Evolutionary conservation across 306 rosid genomes (phyloP), one percentile per base, ranked within the genome.

Genomic region (Hippophae tibetana): DNA sequence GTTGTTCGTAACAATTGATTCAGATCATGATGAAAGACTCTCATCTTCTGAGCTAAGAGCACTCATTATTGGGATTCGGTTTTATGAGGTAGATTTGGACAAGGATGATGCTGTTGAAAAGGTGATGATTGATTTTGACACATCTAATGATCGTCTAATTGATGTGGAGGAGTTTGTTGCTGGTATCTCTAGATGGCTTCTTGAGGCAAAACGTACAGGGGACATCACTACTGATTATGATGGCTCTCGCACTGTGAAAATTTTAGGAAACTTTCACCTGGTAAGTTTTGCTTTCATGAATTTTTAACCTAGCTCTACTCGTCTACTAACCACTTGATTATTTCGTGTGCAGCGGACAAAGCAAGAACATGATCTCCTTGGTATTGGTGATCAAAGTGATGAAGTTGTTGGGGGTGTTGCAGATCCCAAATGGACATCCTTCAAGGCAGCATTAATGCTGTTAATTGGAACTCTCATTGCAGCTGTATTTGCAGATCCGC

Each of bases 401-500:
- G 93, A 80, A 67, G 80, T 1, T 3, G 58, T 5, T 7, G 93
- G 80, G 72, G 90, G 59, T 40, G 62, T 11, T 45, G 69, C 51
- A 56, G 70, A 58, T 72, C 54, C 77, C 25, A 74, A 58, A 69
- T 60, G 77, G 86, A 70, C 42, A 11, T n/a, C 72, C 42, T 13
- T 75, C 60, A 88, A 82, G 78, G 95, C 99, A 57, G 75, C 63
- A 47, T 74, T 83, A 13, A 60, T 79, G 54, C 77, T 92, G 62
- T 9, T 88, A 52, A 52, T 88, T 3, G 99, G 99, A 68, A 26
- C 96, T 52, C 62, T 75, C 62, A 82, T 92, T 59, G 99, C 99
- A 0, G 99, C 85, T 56, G 84, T 69, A 14, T 74, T 77, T 52
- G 99, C 99, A 25, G 96, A 88, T 72, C 96, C 99, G n/a, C 72